Evolutionary conservation across 345 rosid genomes (phyloP), one percentile per base, ranked within the genome.

Genomic region (Syzygium aromaticum): DNA sequence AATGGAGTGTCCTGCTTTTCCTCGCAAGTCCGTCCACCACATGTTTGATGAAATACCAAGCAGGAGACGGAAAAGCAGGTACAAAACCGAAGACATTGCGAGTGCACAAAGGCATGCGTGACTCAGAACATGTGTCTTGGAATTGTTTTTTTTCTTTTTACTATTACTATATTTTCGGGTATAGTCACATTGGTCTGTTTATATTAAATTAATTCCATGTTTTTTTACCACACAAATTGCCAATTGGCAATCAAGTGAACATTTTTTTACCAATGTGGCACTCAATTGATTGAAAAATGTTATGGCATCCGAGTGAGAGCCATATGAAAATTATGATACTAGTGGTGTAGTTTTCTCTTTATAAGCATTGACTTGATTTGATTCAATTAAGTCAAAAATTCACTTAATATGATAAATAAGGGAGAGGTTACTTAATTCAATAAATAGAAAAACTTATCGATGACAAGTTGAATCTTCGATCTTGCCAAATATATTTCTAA

Each of bases 271-370:
- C 22, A 56, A 22, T 22, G 27, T 56, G n/a, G 13, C 61, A 56
- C 10, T 22, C 10, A 9, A 56, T 23, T 56, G 12, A 9, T 23
- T 3, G n/a, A 56, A 56, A 56, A 3, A 23, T 8, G 61, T 22
- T 23, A 3, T 0, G 0, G 1, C 13, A 23, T 2, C 0, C 27
- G 23, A 8, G 61, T 22, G 0, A 56, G n/a, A 1, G 3, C 11
- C 2, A 5, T 23, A 1, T 22, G 23, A 56, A 56, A 56, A 12
- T 56, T 21, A 56, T 56, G 12, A 22, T 12, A 56, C 5, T 8
- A 8, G 61, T 56, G n/a, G 0, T 56, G 11, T 56, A 56, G 27
- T 56, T 56, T 56, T 56, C 59, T 23, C 10, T 22, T 23, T 23
- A 22, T 22, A 25, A 56, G n/a, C 27, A 56, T 8, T 56, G 1